phyloP scores from a whole-genome alignment of 768 basidiomycete species.

The Kwoniella sp. region DNA sequence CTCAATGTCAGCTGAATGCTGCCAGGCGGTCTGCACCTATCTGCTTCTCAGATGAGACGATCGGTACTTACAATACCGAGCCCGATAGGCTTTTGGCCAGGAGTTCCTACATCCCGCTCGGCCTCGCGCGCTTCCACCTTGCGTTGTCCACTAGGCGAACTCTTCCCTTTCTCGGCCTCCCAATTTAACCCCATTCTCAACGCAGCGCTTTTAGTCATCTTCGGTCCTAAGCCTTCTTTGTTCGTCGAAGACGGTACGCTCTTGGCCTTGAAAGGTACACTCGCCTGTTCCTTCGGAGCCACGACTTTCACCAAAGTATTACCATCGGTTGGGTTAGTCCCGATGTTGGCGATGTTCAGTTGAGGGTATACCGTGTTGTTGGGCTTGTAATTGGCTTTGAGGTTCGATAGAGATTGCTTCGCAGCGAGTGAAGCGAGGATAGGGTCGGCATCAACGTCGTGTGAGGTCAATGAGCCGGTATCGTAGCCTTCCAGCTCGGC shows the following conservation, averaged over 20 bases:
- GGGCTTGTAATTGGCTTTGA: too few species aligned
- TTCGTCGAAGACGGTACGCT: constrained; percentile 27
- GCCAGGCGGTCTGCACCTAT: too few species aligned
- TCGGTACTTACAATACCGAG: constrained; percentile 32
- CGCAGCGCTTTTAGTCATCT: constrained; percentile 42
- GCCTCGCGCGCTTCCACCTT: background rate
- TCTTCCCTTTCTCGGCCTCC: constrained; percentile 25
- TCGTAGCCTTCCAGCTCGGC: constrained; percentile 4
- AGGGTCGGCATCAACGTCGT: constrained; percentile 34
- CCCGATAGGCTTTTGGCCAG: constrained; percentile 36
- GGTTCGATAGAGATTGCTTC: constrained; percentile 13
- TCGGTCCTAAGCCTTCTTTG: constrained; percentile 28
- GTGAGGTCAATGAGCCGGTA: constrained; percentile 15
- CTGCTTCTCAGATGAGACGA: background rate
- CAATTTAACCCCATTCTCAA: constrained; percentile 37
- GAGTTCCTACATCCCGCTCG: constrained; percentile 14
- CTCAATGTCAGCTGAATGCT: background rate
- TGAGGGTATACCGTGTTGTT: too few species aligned
- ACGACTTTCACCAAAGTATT: background rate
- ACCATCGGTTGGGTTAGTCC: too few species aligned
- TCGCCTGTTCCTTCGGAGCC: background rate
- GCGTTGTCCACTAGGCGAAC: background rate
- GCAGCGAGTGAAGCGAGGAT: constrained; percentile 38
- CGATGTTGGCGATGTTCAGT: too few species aligned
- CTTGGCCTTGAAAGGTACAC: constrained; percentile 29